Base-by-base conservation (phyloP, 805 yeast genomes). In the Komagataella phaffii region DNA sequence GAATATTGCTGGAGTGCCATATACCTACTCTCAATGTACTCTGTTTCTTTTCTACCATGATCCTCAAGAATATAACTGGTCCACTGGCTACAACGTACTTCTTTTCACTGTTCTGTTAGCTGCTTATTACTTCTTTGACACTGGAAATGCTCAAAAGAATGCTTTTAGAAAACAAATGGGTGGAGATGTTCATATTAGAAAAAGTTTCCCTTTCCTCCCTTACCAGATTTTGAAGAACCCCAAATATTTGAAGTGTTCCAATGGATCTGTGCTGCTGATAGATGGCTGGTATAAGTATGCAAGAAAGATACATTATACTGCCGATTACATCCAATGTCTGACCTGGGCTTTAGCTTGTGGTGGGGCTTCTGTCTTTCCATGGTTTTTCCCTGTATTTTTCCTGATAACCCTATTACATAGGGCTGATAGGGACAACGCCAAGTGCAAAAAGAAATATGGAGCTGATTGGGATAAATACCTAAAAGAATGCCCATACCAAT, bases 1-100 rank as follows among this genome's bases (percentile, higher is more conserved):
- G 99, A 93, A 93, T 72, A 88, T 93, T 66, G 96, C 97, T 36
- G 99, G 99, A 61, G 99, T 93, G 46, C 99, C 99, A 49, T 93
- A 83, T 80, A 91, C 98, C 46, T 93, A 93, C 73, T 88, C 97
- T 69, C 96, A 89, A 64, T 84, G 95, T 67, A 87, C 96, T 8
- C 74, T 93, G 61, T 93, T 71, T 73, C 70, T 93, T 61, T 82
- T 81, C 58, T 81, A 81, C 71, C 96, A 88, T 68, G 76, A 87
- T 53, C 98, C 98, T 48, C 59, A 70, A 17, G 96, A 87, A 64
- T 93, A 93, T 70, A 66, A 75, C 48, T 81, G 91, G 86, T 76
- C 91, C 6, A 66, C 76, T 45, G 53, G 58, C 7, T 88, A 84
- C 74, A 80, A 80, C 66, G 61, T 70, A 17, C 63, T 75, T 44